Evolutionary conservation across 805 yeast species (phyloP), one percentile per base, ranked within the genome.

Genomic region (Yarrowia yakushimensis): DNA sequence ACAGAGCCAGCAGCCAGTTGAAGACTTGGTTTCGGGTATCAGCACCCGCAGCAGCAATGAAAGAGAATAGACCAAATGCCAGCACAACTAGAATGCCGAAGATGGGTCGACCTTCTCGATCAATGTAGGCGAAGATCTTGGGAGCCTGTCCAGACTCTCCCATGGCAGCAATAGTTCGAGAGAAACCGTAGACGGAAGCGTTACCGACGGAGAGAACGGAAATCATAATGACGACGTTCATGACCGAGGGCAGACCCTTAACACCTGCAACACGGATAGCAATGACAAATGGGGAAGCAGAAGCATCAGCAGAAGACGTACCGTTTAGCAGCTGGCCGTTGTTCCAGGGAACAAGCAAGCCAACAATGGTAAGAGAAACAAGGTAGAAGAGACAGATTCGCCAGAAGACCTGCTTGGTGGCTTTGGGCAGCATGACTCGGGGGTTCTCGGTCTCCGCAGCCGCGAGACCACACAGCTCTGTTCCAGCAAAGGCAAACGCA

Each of bases 351-450:
- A 88, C 92, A 64, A 88, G 77, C 68, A 87, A 81, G 52, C 90
- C 86, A 69, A 77, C 82, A 67, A 79, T 78, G 61, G 74, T 83
- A 72, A 73, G 79, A 66, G 83, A 77, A 13, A 78, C 74, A 70
- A 88, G 77, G 75, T 88, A 88, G 71, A 88, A 87, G 67, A 86
- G 72, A 22, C 84, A 74, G 65, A 88, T 85, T 73, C 92, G 80
- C 91, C 92, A 87, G 74, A 88, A 86, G 2, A 87, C 88, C 75
- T 87, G 90, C 73, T 87, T 87, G 63, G 86, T 84, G 39, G 92
- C 90, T 61, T 80, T 79, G 42, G 92, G 92, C 61, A 87, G 79
- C 2, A 87, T 73, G 63, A 77, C 78, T 68, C 88, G 78, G 60
- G 92, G 91, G 72, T 86, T 82, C 48, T 75, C 81, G 25, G 89